Percentiles rank a stretch among this genome's conserved stretches.
Conservation (phyloP, 2,329 filamentous ascomycete genomes). For the Amphichorda felina region DNA sequence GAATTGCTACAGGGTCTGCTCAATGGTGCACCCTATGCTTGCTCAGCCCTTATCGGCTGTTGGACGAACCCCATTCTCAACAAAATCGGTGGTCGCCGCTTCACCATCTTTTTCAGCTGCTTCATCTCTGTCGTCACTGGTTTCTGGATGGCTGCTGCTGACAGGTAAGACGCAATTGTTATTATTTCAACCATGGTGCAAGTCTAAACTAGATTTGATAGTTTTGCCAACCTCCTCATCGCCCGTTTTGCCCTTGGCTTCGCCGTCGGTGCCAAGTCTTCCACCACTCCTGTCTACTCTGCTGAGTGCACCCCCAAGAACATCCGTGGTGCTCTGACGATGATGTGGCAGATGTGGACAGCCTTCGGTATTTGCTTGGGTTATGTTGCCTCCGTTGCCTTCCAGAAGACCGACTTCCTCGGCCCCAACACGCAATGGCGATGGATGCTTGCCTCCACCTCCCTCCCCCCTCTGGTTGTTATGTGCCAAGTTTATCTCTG, state of each 20-base stretch:
- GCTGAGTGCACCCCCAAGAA: conserved; percentile 23
- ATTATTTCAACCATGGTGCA: too few relatives aligned
- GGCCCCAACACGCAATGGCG: conserved; percentile 17
- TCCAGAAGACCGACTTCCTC: conserved; percentile 18
- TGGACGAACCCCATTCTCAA: conserved; percentile 35
- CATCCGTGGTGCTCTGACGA: conserved; percentile 23
- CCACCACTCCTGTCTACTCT: conserved; percentile 21
- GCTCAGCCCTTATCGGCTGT: conserved; percentile 27
- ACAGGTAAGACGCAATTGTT: conserved; percentile 42
- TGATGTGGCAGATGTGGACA: conserved; percentile 24
- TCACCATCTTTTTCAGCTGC: conserved; percentile 53
- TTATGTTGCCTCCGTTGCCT: conserved; percentile 21
- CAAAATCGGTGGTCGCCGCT: conserved; percentile 48
- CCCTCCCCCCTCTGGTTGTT: conserved; percentile 38
- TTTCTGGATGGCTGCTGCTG: conserved; percentile 42
- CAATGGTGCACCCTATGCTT: conserved; percentile 43
- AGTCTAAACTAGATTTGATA: too few relatives aligned
- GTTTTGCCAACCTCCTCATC: conserved; percentile 12
- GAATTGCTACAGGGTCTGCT: conserved; percentile 39
- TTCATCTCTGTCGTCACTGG: conserved; percentile 35
- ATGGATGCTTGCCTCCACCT: conserved; percentile 35
- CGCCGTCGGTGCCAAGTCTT: conserved; percentile 23
- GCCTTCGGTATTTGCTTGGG: conserved; percentile 27
- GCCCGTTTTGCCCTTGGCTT: conserved; percentile 23
- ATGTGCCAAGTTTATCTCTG: conserved; percentile 40